Percentiles rank a stretch among this genome's conserved stretches.
These are phyloP conservation scores for Triticum urartu DNA, from an alignment of 176 grass and related monocot genomes.

Conservation along the genomic window DNA sequence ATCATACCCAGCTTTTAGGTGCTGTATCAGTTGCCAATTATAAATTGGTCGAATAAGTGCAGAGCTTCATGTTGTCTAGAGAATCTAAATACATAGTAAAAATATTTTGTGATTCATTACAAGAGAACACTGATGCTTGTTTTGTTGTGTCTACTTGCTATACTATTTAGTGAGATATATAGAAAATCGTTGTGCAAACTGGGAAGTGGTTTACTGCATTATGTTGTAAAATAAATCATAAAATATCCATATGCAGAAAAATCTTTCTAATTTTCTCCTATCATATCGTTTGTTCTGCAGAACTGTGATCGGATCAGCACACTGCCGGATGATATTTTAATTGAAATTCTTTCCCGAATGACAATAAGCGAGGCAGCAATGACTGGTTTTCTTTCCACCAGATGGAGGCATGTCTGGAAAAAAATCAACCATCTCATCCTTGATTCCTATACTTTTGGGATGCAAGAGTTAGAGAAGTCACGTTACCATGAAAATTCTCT, in stretches of 20 bases:
- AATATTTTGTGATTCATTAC: not conserved
- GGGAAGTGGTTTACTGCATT: not conserved
- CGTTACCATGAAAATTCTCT: no score
- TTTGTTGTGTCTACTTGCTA: not conserved
- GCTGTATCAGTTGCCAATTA: not conserved
- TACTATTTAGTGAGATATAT: not conserved
- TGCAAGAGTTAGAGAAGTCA: no score
- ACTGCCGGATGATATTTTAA: conserved; percentile 26
- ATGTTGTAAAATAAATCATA: not conserved
- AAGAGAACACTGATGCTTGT: not conserved
- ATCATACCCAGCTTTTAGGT: not conserved
- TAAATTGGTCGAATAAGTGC: not conserved
- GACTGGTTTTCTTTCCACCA: conserved; percentile 5
- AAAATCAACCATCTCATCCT: not conserved
- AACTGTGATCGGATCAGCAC: conserved; percentile 1
- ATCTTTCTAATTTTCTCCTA: not conserved
- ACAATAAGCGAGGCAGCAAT: conserved; percentile 9
- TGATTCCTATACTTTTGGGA: no score
- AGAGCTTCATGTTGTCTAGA: not conserved
- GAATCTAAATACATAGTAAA: not conserved
- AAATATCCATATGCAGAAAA: not conserved
- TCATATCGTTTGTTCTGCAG: not conserved
- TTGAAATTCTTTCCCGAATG: conserved; percentile 12
- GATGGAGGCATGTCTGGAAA: conserved; percentile 26
- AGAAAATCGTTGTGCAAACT: not conserved